Base-by-base conservation (phyloP, 805 yeast genomes). In the Myxozyma udenii region DNA sequence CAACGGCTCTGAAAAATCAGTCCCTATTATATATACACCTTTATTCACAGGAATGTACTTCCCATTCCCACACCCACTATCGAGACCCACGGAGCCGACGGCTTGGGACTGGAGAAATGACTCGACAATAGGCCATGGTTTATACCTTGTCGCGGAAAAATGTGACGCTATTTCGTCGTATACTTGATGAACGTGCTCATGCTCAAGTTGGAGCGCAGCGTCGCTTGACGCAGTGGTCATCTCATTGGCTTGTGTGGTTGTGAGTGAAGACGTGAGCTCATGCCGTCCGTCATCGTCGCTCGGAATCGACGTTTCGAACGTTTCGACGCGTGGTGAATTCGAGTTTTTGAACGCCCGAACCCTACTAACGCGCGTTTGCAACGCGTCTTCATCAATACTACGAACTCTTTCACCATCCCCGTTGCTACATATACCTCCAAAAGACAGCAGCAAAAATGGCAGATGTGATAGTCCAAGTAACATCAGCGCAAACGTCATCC, bases 1-100 rank as follows among this genome's bases (percentile, higher is more conserved):
- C 11, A 60, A 35, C 23, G 47, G 40, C 18, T 33, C 45, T 30
- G 71, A 68, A 35, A 73, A 48, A 54, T 73, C 76, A 23, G 79
- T 73, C 0, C 96, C 98, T 16, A 91, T 66, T 25, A 90, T 75
- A 62, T 67, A 83, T 2, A 91, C 67, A 41, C 84, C 75, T 6
- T 77, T 73, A 67, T 91, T 90, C 11, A 89, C 77, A 1, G 77
- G 78, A 37, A 91, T 67, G 65, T 93, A 93, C 65, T 93, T 93
- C 1, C 98, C 98, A 66, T 93, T 93, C 2, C 98, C 98, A 68
- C 98, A 91, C 0, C 98, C 98, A 19, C 91, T 87, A 70, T 93
- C 98, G 25, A 89, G 74, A 1, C 98, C 98, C 0, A 91, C 56
- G 1, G 83, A 70, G 39, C 87, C 84, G 4, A 71, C 70, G 0